Percentiles rank a stretch among this genome's conserved stretches.
Evolutionary conservation across 345 rosid species (phyloP).

Genomic region (Alliaria petiolata): DNA sequence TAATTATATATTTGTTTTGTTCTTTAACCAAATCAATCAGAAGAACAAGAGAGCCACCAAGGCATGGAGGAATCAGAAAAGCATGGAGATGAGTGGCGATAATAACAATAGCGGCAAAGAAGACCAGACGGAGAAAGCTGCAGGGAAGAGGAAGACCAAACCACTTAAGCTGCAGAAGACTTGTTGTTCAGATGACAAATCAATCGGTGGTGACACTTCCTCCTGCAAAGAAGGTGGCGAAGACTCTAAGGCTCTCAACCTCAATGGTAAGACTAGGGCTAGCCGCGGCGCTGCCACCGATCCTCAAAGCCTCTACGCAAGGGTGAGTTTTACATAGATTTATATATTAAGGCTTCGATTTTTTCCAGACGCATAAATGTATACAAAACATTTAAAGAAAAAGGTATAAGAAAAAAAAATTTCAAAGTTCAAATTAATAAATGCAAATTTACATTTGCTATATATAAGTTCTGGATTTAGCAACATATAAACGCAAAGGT

Average conservation of each 20-base stretch:
- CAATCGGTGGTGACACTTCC: slow-evolving; percentile 40
- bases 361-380: background rate
- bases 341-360: background rate
- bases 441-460: too few species aligned
- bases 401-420: background rate
- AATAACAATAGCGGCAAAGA: slow-evolving; percentile 29
- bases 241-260: slow-evolving; percentile 35
- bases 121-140: slow-evolving; percentile 1
- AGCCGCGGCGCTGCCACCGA: slow-evolving; percentile 70
- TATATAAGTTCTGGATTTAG: too few species aligned
- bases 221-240: slow-evolving; percentile 35
- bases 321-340: slow-evolving; percentile 38
- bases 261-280: slow-evolving; percentile 60
- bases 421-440: background rate
- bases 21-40: slow-evolving; percentile 32
- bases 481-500: background rate
- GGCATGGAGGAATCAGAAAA: slow-evolving; percentile 38
- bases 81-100: slow-evolving; percentile 36
- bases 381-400: background rate
- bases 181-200: slow-evolving; percentile 55
- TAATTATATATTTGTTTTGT: background rate
- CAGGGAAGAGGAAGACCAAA: slow-evolving; percentile 11
- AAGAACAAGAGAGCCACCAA: slow-evolving; percentile 43
- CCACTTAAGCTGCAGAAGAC: slow-evolving; percentile 28
- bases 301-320: slow-evolving; percentile 82